Conservation (phyloP, 2,329 filamentous ascomycete species). For the Fusarium begoniae region DNA sequence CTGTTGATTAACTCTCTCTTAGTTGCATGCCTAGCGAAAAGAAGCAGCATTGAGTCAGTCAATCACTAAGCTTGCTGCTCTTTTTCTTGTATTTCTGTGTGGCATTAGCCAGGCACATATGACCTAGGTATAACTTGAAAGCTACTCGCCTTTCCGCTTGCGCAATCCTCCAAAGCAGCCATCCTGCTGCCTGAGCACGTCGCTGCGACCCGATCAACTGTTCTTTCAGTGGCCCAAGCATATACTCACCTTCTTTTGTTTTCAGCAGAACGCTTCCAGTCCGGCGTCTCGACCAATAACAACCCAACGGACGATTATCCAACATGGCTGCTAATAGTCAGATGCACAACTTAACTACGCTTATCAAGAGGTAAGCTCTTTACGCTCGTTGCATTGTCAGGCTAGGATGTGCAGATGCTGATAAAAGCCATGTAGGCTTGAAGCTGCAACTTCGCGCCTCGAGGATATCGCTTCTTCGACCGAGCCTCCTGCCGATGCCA, state of each 20-base stretch:
- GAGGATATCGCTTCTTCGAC: constrained; percentile 92
- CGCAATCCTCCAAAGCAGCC: constrained; percentile 18
- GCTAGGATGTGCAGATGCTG: constrained; percentile 49
- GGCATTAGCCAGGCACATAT: background rate
- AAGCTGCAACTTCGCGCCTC: constrained; percentile 93
- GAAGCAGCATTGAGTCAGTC: background rate
- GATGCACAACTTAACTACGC: constrained; percentile 96
- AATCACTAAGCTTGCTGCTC: background rate
- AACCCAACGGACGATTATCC: background rate
- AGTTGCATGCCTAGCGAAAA: background rate
- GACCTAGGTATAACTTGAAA: background rate
- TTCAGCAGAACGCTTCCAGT: background rate
- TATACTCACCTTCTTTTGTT: background rate
- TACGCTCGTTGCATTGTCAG: background rate
- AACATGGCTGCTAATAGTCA: constrained; percentile 79
- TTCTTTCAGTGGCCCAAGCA: background rate
- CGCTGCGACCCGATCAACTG: background rate
- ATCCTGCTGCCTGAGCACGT: constrained; percentile 25
- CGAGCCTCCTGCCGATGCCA: constrained; percentile 64
- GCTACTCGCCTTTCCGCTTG: background rate
- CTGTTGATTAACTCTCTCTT: background rate
- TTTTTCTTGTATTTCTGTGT: background rate
- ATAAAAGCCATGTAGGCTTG: constrained; percentile 74
- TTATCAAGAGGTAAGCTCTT: constrained; percentile 87
- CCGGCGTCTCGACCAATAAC: background rate